These are phyloP conservation scores for Penicillium arizonense DNA, from an alignment of 495 filamentous ascomycete species.

Conservation along the genomic window DNA sequence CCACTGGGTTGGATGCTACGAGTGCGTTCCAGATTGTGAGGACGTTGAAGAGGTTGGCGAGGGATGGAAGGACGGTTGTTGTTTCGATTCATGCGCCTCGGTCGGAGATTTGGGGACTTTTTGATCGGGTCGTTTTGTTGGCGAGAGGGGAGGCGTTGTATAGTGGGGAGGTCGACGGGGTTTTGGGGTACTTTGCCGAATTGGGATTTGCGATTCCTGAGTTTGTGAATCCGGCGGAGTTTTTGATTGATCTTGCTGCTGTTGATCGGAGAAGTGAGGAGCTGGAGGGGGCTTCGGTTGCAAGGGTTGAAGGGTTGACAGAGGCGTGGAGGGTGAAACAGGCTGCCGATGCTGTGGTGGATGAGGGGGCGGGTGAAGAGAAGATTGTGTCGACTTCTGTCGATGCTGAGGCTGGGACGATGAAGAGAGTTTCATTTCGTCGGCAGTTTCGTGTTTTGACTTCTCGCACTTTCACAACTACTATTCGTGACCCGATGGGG, in stretches of 20 bases:
- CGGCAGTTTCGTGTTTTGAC: slow-evolving; percentile 65
- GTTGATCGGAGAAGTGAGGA: slow-evolving; percentile 64
- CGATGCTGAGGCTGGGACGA: slow-evolving; percentile 1
- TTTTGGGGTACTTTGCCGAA: slow-evolving; percentile 56
- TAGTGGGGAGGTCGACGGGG: slow-evolving; percentile 52
- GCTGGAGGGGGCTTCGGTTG: slow-evolving; percentile 54
- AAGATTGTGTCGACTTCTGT: not conserved
- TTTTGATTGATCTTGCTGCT: slow-evolving; percentile 67
- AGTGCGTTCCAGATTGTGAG: slow-evolving; percentile 71
- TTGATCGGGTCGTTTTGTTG: slow-evolving; percentile 65
- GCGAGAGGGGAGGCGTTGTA: slow-evolving; percentile 64
- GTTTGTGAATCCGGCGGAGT: slow-evolving; percentile 75
- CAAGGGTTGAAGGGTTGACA: slow-evolving; percentile 54
- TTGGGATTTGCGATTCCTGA: slow-evolving; percentile 56
- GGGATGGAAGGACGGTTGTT: slow-evolving; percentile 66
- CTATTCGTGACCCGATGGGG: slow-evolving; percentile 70
- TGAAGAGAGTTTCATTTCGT: slow-evolving; percentile 42
- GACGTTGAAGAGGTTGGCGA: slow-evolving; percentile 63
- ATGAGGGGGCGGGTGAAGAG: slow-evolving; percentile 1
- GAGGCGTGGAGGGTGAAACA: slow-evolving; percentile 45
- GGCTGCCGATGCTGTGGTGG: slow-evolving; percentile 9
- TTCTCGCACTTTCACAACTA: slow-evolving; percentile 61
- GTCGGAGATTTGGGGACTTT: slow-evolving; percentile 73
- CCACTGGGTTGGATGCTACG: slow-evolving; percentile 71
- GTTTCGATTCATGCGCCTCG: slow-evolving; percentile 73